Evolutionary conservation across 2,329 filamentous ascomycete genomes (phyloP).

Genomic region (Simplicillium aogashimaense): DNA sequence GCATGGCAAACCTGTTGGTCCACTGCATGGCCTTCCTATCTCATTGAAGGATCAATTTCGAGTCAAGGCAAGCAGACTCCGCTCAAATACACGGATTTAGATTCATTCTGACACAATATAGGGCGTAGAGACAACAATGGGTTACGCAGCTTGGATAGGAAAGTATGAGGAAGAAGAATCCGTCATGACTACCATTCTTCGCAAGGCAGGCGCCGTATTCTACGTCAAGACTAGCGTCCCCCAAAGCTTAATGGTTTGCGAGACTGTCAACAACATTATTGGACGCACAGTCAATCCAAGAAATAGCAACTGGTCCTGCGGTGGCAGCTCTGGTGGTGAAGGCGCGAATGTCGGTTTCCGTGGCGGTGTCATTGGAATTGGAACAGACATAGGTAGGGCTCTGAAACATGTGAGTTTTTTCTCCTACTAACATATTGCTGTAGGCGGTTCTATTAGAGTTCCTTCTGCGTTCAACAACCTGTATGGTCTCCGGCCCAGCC

Average conservation of each 20-base stretch:
- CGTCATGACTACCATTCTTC: constrained; percentile 17
- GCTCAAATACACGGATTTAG: too few relatives aligned
- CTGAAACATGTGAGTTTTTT: constrained; percentile 13
- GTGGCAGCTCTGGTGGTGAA: constrained; percentile 27
- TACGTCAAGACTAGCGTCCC: constrained; percentile 15
- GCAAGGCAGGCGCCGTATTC: constrained; percentile 16
- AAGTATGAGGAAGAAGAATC: constrained; percentile 18
- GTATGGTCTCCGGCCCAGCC: constrained; percentile 17
- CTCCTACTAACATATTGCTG: neutral
- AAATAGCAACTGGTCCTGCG: constrained; percentile 20
- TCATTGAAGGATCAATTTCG: constrained; percentile 28
- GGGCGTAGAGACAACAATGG: constrained; percentile 36
- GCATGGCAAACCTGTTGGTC: constrained; percentile 36
- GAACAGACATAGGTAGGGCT: constrained; percentile 23
- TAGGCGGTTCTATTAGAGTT: constrained; percentile 19
- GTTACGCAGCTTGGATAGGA: constrained; percentile 20
- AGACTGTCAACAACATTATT: constrained; percentile 23
- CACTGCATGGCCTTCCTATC: constrained; percentile 52
- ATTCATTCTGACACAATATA: neutral
- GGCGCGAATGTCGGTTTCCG: constrained; percentile 22
- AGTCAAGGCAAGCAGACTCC: constrained; percentile 11
- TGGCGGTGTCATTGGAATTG: constrained; percentile 21
- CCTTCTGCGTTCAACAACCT: constrained; percentile 20
- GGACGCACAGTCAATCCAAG: constrained; percentile 23
- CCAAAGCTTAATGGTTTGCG: constrained; percentile 13